Evolutionary conservation across 495 filamentous ascomycete species (phyloP), one percentile per base, ranked within the genome.

Genomic region (Neurospora tetraspora): DNA sequence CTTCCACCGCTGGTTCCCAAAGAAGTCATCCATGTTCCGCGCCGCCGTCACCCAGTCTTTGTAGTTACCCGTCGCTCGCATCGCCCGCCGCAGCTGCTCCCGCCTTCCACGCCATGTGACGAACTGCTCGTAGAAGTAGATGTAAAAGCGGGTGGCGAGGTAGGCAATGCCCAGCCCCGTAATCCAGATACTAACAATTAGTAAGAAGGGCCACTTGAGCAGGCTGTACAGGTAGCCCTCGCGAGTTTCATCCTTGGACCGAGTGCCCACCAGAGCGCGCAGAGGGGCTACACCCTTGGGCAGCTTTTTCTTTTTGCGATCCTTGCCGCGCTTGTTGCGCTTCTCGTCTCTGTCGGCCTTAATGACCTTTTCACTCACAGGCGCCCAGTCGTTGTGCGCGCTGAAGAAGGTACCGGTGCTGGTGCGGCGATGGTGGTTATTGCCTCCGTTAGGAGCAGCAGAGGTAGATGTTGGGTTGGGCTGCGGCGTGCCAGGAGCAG

Each of bases 221-320:
- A 98, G 77, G 2, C 86, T 87, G 80, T 99, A 98, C 16, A 96
- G 86, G 76, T 94, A 93, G 0, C 96, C 96, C 82, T 99, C 96
- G 69, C 96, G 85, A 3, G 95, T 98, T 81, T 99, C 96, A 79
- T 99, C 96, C 74, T 89, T 92, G 70, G 89, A 90, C 70, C 91
- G 85, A 14, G 78, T 74, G 20, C 83, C 82, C 5, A 83, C 71
- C 36, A 78, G 70, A n/a, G 23, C 38, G 20, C 73, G 68, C 20
- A 76, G 72, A 31, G 73, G 71, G 18, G 68, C 73, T 78, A 81
- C 10, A 82, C 82, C 27, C 73, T 74, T 72, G 84, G 86, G 71
- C 37, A 59, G 73, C 74, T 72, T 79, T 77, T 76, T 81, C 71
- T 75, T 76, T 76, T 75, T 79, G 65, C 75, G 75, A 34, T 65